These are phyloP conservation scores for Hypoxylon sp. DNA, from an alignment of 2,329 filamentous ascomycete species.

Conservation along the genomic window DNA sequence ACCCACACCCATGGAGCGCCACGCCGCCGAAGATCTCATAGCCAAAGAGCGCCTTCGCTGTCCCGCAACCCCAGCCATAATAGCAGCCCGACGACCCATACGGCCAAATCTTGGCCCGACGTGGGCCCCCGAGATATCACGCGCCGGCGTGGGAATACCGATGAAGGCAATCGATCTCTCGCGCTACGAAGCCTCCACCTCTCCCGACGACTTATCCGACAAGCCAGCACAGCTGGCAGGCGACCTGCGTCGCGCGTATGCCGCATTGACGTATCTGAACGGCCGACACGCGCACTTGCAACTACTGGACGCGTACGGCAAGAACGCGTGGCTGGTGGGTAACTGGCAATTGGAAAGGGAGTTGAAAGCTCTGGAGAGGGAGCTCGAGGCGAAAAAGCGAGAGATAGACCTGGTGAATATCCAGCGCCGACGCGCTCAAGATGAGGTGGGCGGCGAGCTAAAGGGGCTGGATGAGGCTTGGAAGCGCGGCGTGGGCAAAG, in stretches of 20 bases:
- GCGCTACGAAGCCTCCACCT: constrained; percentile 76
- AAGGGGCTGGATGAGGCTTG: constrained; percentile 78
- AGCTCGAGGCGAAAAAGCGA: constrained; percentile 72
- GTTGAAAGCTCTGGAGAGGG: constrained; percentile 73
- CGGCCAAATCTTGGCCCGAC: constrained; percentile 70
- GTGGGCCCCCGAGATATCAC: constrained; percentile 73
- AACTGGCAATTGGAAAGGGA: constrained; percentile 83
- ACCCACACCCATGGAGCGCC: constrained; percentile 69
- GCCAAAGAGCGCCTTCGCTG: constrained; percentile 66
- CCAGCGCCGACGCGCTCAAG: constrained; percentile 74
- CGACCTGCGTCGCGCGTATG: constrained; percentile 65
- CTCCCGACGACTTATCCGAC: too few relatives aligned
- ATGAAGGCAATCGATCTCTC: constrained; percentile 74
- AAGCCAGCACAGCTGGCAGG: constrained; percentile 60
- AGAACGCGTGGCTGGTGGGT: constrained; percentile 89
- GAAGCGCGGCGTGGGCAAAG: constrained; percentile 78
- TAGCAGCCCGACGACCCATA: constrained; percentile 57
- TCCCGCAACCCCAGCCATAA: constrained; percentile 56
- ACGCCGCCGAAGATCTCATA: constrained; percentile 75
- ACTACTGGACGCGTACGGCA: constrained; percentile 82
- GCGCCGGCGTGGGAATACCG: constrained; percentile 68
- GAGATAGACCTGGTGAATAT: constrained; percentile 79
- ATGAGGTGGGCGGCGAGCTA: constrained; percentile 76
- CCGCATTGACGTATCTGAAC: constrained; percentile 60
- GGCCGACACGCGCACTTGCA: constrained; percentile 65